Evolutionary conservation across 495 filamentous ascomycete species (phyloP).

Genomic region (Penicillium waksmanii): DNA sequence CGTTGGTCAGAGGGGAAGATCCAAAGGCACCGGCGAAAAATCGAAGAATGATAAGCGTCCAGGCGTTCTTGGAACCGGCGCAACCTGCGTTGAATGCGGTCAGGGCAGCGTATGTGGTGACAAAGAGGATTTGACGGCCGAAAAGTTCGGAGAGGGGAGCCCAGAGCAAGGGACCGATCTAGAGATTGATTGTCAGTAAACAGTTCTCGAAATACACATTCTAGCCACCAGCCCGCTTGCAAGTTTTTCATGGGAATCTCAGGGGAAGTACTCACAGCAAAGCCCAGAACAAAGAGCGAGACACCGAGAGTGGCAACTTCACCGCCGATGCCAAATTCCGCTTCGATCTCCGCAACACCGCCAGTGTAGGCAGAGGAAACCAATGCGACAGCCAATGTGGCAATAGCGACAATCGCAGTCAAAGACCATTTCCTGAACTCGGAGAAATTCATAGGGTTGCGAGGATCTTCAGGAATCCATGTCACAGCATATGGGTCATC

Average conservation of each 20-base stretch:
- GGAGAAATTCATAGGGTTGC: constrained; percentile 72
- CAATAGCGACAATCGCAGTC: constrained; percentile 64
- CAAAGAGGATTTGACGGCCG: constrained; percentile 72
- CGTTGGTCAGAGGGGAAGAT: constrained; percentile 71
- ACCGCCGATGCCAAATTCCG: constrained; percentile 59
- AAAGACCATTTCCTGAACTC: constrained; percentile 69
- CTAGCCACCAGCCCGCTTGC: neutral
- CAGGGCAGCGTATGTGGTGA: constrained; percentile 63
- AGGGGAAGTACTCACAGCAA: constrained; percentile 54
- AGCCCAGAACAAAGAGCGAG: constrained; percentile 76
- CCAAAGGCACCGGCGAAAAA: constrained; percentile 84
- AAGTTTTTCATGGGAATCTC: too few relatives aligned
- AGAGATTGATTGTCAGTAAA: neutral
- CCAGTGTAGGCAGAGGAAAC: constrained; percentile 78
- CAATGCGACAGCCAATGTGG: constrained; percentile 74
- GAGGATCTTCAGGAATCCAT: constrained; percentile 71
- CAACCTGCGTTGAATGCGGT: constrained; percentile 72
- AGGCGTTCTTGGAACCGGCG: constrained; percentile 63
- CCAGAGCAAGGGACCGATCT: constrained; percentile 61
- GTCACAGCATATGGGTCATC: constrained; percentile 76
- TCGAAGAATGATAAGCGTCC: constrained; percentile 70
- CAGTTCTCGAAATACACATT: constrained; percentile 9
- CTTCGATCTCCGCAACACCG: constrained; percentile 64
- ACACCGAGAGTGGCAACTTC: constrained; percentile 69
- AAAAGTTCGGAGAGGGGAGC: constrained; percentile 72